A percentile compares a stretch with the other conserved stretches of the same genome.
phyloP scores from a whole-genome alignment of 768 basidiomycete species.

The Lactarius hengduanensis region DNA sequence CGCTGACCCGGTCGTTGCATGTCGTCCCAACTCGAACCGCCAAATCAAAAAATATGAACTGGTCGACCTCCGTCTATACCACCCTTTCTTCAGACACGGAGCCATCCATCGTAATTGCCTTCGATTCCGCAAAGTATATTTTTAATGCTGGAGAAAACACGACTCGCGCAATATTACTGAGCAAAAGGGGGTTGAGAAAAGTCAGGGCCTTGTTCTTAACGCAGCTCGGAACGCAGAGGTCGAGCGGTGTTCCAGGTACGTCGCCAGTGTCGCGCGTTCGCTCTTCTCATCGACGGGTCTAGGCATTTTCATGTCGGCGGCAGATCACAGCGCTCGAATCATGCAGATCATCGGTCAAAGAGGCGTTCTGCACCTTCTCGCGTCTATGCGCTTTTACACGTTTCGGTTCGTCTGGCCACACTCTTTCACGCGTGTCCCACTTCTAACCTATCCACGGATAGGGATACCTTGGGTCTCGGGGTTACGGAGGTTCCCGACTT shows the following conservation, averaged over 20 bases:
- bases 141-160: slow-evolving; percentile 88
- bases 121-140: slow-evolving; percentile 78
- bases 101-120: slow-evolving; percentile 70
- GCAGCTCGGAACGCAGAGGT: slow-evolving; percentile 56
- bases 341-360: slow-evolving; percentile 70
- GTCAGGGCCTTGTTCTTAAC: slow-evolving; percentile 73
- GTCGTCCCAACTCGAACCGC: neutral
- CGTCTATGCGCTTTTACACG: slow-evolving; percentile 66
- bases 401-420: slow-evolving; percentile 50
- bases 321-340: slow-evolving; percentile 61
- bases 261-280: neutral
- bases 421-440: neutral
- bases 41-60: slow-evolving; percentile 43
- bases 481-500: slow-evolving; percentile 44
- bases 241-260: slow-evolving; percentile 73
- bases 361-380: slow-evolving; percentile 67
- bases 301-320: slow-evolving; percentile 80
- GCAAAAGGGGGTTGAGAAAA: slow-evolving; percentile 61
- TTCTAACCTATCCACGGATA: slow-evolving; percentile 30
- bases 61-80: slow-evolving; percentile 62
- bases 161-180: slow-evolving; percentile 70
- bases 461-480: slow-evolving; percentile 51
- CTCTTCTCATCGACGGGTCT: slow-evolving; percentile 1
- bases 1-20: slow-evolving; percentile 15
- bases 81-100: slow-evolving; percentile 73